A percentile compares a stretch with the other conserved stretches of the same genome.
Conservation (phyloP, 176 grass and related monocot species). For the Eleusine indica region DNA sequence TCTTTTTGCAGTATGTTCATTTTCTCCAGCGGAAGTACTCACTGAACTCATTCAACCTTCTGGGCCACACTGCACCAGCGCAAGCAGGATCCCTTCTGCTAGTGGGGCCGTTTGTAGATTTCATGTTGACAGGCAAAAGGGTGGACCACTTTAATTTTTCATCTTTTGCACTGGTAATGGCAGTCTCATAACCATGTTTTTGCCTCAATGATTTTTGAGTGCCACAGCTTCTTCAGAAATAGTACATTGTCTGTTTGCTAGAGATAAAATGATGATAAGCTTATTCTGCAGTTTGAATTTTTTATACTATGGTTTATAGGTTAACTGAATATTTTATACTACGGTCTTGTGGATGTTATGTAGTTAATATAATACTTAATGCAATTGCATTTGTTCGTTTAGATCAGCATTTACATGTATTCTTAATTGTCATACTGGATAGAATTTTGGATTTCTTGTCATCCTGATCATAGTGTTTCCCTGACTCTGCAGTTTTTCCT, state of each 20-base stretch:
- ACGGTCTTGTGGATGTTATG: too few relatives aligned
- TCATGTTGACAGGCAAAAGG: conserved; percentile 69
- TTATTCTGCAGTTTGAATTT: neutral
- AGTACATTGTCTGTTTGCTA: conserved; percentile 27
- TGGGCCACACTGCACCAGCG: conserved; percentile 67
- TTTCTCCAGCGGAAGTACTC: conserved; percentile 67
- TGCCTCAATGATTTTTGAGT: conserved; percentile 3
- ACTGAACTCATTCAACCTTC: conserved; percentile 74
- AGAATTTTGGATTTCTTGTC: neutral
- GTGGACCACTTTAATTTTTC: conserved; percentile 65
- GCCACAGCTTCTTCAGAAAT: conserved; percentile 12
- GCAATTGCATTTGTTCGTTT: neutral
- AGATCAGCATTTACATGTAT: neutral
- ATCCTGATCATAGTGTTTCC: neutral
- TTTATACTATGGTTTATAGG: neutral
- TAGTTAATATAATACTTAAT: too few relatives aligned
- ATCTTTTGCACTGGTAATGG: conserved; percentile 59
- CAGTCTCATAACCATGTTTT: neutral
- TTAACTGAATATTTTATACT: neutral
- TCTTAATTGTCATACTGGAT: neutral
- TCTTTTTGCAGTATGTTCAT: conserved; percentile 63
- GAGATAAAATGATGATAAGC: conserved; percentile 6
- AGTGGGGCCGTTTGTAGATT: conserved; percentile 43
- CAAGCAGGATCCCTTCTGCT: conserved; percentile 72
- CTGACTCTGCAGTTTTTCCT: neutral